These are phyloP conservation scores for Aspergillus amoenus DNA, from an alignment of 2,329 filamentous ascomycete species.

Conservation along the genomic window DNA sequence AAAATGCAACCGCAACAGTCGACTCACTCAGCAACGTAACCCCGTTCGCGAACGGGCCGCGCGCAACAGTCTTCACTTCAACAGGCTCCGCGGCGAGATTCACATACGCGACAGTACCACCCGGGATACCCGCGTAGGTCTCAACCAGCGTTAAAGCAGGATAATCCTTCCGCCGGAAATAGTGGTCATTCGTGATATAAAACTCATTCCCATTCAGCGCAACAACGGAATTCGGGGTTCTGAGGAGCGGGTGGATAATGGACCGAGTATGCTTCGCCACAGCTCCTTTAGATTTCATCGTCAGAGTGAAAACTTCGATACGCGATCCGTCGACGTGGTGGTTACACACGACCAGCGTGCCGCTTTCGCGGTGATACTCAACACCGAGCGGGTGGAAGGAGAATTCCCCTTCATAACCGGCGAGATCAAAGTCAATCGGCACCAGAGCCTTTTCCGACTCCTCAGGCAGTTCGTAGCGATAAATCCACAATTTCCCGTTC, in stretches of 20 bases:
- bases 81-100: constrained; percentile 3
- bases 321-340: constrained; percentile 15
- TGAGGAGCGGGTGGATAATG: constrained; percentile 9
- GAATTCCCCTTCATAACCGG: neutral
- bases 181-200: constrained; percentile 21
- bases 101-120: constrained; percentile 12
- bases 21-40: constrained; percentile 13
- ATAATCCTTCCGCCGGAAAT: neutral
- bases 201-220: constrained; percentile 10
- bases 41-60: constrained; percentile 16
- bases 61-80: constrained; percentile 12
- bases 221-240: constrained; percentile 15
- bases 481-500: constrained; percentile 12
- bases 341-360: constrained; percentile 16
- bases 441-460: neutral
- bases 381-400: constrained; percentile 19
- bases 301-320: constrained; percentile 17
- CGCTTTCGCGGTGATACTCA: constrained; percentile 13
- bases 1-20: constrained; percentile 13
- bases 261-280: constrained; percentile 7
- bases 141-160: constrained; percentile 6
- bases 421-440: constrained; percentile 4
- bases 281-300: neutral
- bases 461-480: neutral
- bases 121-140: constrained; percentile 12